phyloP scores from a whole-genome alignment of 2,329 filamentous ascomycete species.

The Neurospora sp. region DNA sequence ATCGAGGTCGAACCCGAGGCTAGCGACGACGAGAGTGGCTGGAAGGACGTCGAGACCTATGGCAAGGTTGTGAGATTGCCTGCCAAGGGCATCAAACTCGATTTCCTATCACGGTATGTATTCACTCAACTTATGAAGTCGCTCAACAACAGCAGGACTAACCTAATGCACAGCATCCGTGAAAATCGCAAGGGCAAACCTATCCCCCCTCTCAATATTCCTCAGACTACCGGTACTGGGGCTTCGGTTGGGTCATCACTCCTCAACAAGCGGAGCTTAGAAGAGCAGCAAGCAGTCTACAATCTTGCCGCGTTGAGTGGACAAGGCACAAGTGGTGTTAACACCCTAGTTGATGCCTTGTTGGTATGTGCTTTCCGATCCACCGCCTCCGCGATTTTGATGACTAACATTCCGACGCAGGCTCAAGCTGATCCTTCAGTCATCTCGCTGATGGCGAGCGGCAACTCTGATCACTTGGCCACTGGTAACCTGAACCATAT shows the following conservation, averaged over 20 bases:
- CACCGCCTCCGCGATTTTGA: not conserved
- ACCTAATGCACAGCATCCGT: slow-evolving; percentile 20
- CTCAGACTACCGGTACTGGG: not conserved
- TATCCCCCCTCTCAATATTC: slow-evolving; percentile 23
- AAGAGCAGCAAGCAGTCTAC: slow-evolving; percentile 57
- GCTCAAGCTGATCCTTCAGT: slow-evolving; percentile 34
- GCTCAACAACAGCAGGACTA: not conserved
- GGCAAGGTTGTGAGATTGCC: slow-evolving; percentile 57
- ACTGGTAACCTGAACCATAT: slow-evolving; percentile 26
- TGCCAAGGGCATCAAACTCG: slow-evolving; percentile 54
- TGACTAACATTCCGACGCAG: slow-evolving; percentile 21
- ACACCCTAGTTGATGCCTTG: slow-evolving; percentile 48
- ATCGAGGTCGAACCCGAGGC: slow-evolving; percentile 60
- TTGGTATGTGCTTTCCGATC: slow-evolving; percentile 42
- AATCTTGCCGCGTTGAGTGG: slow-evolving; percentile 50
- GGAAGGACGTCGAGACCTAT: slow-evolving; percentile 49
- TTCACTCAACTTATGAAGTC: not conserved
- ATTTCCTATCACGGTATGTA: slow-evolving; percentile 60
- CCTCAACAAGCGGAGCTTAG: slow-evolving; percentile 34
- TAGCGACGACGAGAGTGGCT: slow-evolving; percentile 42
- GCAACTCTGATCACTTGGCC: slow-evolving; percentile 33
- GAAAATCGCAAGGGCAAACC: slow-evolving; percentile 19
- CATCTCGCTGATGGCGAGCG: slow-evolving; percentile 40
- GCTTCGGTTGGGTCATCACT: not conserved
- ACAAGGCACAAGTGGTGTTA: slow-evolving; percentile 38